A percentile compares a stretch with the other conserved stretches of the same genome.
Conservation (phyloP, 164 flowering plant species). For the Pachysandra terminalis region DNA sequence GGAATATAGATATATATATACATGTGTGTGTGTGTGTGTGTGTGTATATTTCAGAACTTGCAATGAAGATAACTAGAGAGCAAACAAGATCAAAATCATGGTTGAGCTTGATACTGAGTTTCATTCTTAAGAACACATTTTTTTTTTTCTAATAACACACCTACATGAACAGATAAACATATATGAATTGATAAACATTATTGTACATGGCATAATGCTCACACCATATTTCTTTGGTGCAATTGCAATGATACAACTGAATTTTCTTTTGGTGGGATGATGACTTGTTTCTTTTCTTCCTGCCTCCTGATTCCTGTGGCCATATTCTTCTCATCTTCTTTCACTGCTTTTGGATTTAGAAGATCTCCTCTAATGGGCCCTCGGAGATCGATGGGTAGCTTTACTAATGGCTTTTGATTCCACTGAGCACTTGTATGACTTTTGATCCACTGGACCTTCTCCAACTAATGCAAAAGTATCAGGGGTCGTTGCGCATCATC, state of each 20-base stretch:
- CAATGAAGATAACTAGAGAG: no score
- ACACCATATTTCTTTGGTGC: constrained; percentile 24
- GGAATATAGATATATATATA: no score
- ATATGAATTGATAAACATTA: not conserved
- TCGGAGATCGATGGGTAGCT: constrained; percentile 44
- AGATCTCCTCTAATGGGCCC: constrained; percentile 42
- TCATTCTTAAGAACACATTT: no score
- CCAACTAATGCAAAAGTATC: constrained; percentile 28
- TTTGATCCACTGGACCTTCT: constrained; percentile 70
- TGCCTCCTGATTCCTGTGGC: constrained; percentile 60
- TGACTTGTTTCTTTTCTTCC: constrained; percentile 50
- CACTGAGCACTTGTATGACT: constrained; percentile 26
- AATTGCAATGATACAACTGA: constrained; percentile 19
- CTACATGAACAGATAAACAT: not conserved
- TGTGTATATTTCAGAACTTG: no score
- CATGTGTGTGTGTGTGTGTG: no score
- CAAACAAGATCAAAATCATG: no score
- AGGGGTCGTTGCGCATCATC: constrained; percentile 50
- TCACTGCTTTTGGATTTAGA: constrained; percentile 42
- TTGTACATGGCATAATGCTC: constrained; percentile 23
- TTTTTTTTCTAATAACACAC: not conserved
- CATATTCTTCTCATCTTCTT: constrained; percentile 47
- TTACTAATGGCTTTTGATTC: constrained; percentile 21
- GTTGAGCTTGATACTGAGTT: not conserved
- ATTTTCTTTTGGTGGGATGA: constrained; percentile 43